phyloP scores from a whole-genome alignment of 805 yeast species.

The Saturnispora ahearnii region DNA sequence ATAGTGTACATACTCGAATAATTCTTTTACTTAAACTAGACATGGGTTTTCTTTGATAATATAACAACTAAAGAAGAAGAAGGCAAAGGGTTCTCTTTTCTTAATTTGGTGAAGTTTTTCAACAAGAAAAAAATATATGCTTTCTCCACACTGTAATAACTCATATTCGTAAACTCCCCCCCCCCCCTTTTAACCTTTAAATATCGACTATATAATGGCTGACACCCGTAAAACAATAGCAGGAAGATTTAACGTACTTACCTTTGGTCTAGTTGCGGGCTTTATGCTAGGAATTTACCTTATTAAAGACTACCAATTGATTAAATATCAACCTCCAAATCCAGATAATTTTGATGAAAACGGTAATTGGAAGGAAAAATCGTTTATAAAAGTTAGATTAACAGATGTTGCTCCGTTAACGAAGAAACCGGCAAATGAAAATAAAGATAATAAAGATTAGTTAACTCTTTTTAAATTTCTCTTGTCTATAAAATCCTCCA shows the following conservation, averaged over 20 bases:
- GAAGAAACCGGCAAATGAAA: constrained; percentile 28
- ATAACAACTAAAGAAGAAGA: background rate
- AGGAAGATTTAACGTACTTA: constrained; percentile 24
- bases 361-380: constrained; percentile 30
- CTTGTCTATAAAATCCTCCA: background rate
- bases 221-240: constrained; percentile 16
- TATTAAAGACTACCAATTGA: constrained; percentile 28
- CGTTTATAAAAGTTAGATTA: constrained; percentile 29
- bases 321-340: constrained; percentile 34
- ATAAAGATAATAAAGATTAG: constrained; percentile 10
- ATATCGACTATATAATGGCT: constrained; percentile 9
- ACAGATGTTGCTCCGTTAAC: constrained; percentile 32
- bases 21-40: constrained; percentile 77
- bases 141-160: no score
- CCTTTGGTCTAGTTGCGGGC: constrained; percentile 22
- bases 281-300: constrained; percentile 21
- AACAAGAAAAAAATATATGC: background rate
- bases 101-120: background rate
- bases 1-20: constrained; percentile 51
- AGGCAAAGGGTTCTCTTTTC: background rate
- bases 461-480: background rate
- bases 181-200: background rate
- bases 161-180: background rate
- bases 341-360: constrained; percentile 30
- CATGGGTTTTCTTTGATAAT: constrained; percentile 25